Conservation (phyloP, 108 stramenopile species). For the Mayamaea pseudoterrestris region DNA sequence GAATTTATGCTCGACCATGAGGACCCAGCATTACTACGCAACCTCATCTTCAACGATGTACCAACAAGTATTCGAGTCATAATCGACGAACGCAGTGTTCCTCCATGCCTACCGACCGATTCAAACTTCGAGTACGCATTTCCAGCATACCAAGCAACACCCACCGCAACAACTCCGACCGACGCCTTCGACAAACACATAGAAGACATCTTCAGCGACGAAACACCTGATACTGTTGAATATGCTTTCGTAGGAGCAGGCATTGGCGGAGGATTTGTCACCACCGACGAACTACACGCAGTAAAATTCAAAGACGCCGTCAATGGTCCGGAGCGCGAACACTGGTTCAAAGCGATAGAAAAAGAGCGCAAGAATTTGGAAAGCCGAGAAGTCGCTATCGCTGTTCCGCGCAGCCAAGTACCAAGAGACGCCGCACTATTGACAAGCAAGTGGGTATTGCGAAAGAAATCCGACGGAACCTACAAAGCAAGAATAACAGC, state of each 20-base stretch:
- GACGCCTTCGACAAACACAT: too few species aligned
- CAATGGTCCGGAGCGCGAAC: conserved; percentile 7
- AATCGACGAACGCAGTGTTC: too few species aligned
- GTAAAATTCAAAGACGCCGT: conserved; percentile 35
- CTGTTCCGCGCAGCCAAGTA: conserved; percentile 4
- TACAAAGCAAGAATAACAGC: conserved; percentile 19
- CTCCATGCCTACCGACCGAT: too few species aligned
- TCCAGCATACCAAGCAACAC: too few species aligned
- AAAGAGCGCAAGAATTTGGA: conserved; percentile 26
- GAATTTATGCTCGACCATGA: too few species aligned
- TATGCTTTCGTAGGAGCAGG: conserved; percentile 20
- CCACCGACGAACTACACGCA: conserved; percentile 20
- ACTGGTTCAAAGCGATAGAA: conserved; percentile 23
- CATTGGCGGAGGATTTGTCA: conserved; percentile 18
- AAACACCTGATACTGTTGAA: background rate
- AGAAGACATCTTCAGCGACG: too few species aligned
- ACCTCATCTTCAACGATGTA: too few species aligned
- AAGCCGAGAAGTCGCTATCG: conserved; percentile 9
- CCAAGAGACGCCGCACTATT: conserved; percentile 22
- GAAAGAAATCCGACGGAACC: conserved; percentile 28
- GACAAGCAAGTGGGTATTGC: conserved; percentile 28
- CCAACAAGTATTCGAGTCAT: too few species aligned
- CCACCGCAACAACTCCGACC: too few species aligned
- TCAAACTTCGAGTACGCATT: too few species aligned
- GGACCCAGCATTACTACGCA: too few species aligned